Percentiles rank a stretch among this genome's conserved stretches.
phyloP scores from a whole-genome alignment of 352 stramenopile genomes.

The Phytophthora chlamydospora region DNA sequence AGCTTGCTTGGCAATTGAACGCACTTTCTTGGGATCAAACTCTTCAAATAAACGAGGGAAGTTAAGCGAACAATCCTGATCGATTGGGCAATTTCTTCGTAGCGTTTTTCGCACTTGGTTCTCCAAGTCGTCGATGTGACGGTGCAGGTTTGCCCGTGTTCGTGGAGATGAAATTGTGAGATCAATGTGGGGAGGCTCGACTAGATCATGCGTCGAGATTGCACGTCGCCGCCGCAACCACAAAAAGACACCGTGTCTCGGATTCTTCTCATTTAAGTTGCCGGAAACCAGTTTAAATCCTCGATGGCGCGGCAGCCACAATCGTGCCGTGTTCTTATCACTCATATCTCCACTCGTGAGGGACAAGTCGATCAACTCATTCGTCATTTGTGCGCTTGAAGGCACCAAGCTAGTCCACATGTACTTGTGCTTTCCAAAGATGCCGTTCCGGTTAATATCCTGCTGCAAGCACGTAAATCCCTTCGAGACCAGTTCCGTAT shows the following conservation, averaged over 20 bases:
- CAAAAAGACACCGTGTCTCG: conserved; percentile 63
- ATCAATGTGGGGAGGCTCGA: conserved; percentile 48
- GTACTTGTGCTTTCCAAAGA: conserved; percentile 79
- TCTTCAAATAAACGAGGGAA: conserved; percentile 78
- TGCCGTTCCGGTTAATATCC: conserved; percentile 63
- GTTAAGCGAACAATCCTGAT: conserved; percentile 80
- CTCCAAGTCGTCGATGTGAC: conserved; percentile 74
- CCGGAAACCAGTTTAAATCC: conserved; percentile 77
- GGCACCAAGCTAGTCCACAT: conserved; percentile 73
- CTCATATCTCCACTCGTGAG: conserved; percentile 70
- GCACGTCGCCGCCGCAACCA: conserved; percentile 59
- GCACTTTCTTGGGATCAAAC: conserved; percentile 75
- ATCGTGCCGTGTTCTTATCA: conserved; percentile 62
- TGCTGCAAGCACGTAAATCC: conserved; percentile 81
- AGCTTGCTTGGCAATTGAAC: conserved; percentile 52
- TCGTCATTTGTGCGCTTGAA: conserved; percentile 50
- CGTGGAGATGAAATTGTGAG: conserved; percentile 45
- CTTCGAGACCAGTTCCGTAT: conserved; percentile 77
- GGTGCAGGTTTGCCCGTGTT: conserved; percentile 44
- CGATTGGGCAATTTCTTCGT: conserved; percentile 71
- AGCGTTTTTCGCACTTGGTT: conserved; percentile 72
- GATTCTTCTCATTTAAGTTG: conserved; percentile 72
- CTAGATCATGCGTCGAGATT: conserved; percentile 51
- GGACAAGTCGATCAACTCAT: conserved; percentile 70
- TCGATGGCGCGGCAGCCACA: conserved; percentile 74